Percentiles rank a stretch among this genome's conserved stretches.
Evolutionary conservation across 176 grass and related monocot genomes (phyloP).

Genomic region (Oryza meridionalis): DNA sequence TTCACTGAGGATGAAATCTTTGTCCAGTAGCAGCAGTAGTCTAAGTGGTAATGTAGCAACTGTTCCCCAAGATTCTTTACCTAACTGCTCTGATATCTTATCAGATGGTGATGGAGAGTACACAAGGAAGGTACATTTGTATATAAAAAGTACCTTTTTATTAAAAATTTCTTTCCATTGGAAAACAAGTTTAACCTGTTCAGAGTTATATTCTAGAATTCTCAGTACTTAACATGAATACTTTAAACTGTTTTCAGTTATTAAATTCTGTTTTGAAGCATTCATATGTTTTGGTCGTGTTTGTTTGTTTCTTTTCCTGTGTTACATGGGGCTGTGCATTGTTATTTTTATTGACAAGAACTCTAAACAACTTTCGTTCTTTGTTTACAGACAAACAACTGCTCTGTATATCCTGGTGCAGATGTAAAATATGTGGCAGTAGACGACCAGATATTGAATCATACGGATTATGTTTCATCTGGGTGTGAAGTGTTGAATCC

Average conservation of each 20-base stretch:
- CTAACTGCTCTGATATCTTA: constrained; percentile 18
- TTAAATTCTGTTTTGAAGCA: background rate
- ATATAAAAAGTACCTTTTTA: background rate
- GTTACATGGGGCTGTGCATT: background rate
- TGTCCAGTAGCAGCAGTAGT: background rate
- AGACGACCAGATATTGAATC: background rate
- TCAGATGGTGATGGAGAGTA: background rate
- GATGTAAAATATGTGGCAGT: background rate
- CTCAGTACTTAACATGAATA: constrained; percentile 7
- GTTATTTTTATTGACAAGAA: constrained; percentile 1
- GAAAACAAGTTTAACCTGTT: background rate
- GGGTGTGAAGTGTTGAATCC: constrained; percentile 16
- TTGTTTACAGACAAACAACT: constrained; percentile 32
- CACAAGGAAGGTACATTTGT: constrained; percentile 25
- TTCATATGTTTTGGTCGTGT: background rate
- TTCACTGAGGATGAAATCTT: constrained; percentile 22
- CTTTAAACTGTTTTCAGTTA: background rate
- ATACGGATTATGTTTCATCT: background rate
- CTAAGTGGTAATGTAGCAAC: constrained; percentile 9
- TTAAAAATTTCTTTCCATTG: constrained; percentile 7
- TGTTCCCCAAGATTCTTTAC: background rate
- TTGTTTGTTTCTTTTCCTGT: background rate
- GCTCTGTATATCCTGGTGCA: background rate
- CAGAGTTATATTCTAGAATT: background rate
- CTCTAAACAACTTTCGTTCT: constrained; percentile 18